Base-by-base conservation (phyloP, 2,329 filamentous ascomycete genomes). In the Juglanconis juglandina region DNA sequence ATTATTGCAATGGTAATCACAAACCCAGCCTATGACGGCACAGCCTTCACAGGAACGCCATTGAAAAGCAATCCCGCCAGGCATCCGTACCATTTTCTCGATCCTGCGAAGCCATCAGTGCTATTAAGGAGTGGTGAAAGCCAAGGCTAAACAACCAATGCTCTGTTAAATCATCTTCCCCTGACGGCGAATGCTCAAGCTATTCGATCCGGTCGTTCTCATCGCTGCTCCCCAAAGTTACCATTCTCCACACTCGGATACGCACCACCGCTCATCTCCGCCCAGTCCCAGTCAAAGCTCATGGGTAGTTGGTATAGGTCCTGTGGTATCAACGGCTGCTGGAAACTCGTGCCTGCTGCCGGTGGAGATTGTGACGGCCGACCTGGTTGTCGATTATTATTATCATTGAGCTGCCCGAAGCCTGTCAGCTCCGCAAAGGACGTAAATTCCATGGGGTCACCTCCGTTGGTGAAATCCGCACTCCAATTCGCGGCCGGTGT, bases 301-400 rank as follows among this genome's bases (percentile, higher is more conserved):
- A 96, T 96, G 1, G 94, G 93, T 85, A 98, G 88, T 72, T 94
- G 90, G 87, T 95, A 99, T 33, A 98, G 76, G 75, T 98, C 95
- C 68, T 94, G 92, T 4, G 95, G 94, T 30, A 98, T 86, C 68
- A 96, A 89, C 0, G 93, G 93, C 66, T 96, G 90, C 68, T 93
- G 89, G 70, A 93, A 92, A 7, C 69, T 70, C n/a, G 70, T 70
- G 6, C 67, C 64, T 6, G 68, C 64, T 48, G 69, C 63, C 11
- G 72, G 71, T 37, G 72, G 73, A 59, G 73, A 80, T 58, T 71
- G 69, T 59, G 75, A 65, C 55, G 61, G 65, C 24, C 64, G 24
- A 24, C 24, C 70, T 44, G 65, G 72, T 51, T 59, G 69, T 56
- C 63, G 46, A 13, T 47, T 56, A 52, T 56, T 41, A 66, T 63